Evolutionary conservation across 176 grass and related monocot genomes (phyloP).

Genomic region (Pontederia paniculata): DNA sequence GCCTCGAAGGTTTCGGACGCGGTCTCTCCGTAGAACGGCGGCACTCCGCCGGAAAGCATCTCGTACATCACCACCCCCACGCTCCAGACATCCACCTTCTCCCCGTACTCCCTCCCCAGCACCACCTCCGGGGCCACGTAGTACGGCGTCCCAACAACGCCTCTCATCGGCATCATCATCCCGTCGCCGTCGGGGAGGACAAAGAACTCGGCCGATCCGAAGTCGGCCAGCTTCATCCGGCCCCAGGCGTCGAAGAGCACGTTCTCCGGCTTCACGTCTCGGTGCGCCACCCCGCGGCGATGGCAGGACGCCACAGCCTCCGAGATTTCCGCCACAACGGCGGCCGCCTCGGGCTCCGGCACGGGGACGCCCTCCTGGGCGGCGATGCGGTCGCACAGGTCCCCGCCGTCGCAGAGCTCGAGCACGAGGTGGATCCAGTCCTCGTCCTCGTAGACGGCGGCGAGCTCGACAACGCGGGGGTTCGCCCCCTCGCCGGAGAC

Average conservation of each 20-base stretch:
- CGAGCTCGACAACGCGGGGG: slow-evolving; percentile 41
- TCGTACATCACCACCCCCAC: slow-evolving; percentile 55
- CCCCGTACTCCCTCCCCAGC: slow-evolving; percentile 39
- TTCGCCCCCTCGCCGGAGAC: slow-evolving; percentile 31
- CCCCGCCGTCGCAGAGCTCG: slow-evolving; percentile 44
- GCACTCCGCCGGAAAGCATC: slow-evolving; percentile 47
- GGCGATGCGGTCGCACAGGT: slow-evolving; percentile 24
- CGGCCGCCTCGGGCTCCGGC: slow-evolving; percentile 37
- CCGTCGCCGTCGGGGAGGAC: slow-evolving; percentile 5
- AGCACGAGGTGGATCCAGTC: slow-evolving; percentile 57
- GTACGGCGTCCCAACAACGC: slow-evolving; percentile 65
- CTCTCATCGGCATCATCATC: slow-evolving; percentile 12
- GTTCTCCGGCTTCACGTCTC: slow-evolving; percentile 88
- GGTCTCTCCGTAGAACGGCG: slow-evolving; percentile 69
- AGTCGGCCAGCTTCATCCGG: slow-evolving; percentile 35
- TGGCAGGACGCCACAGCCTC: slow-evolving; percentile 53
- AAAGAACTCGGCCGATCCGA: slow-evolving; percentile 54
- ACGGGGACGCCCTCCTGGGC: slow-evolving; percentile 36
- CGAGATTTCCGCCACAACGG: slow-evolving; percentile 33
- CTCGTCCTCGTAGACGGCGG: slow-evolving; percentile 37
- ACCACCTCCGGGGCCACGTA: slow-evolving; percentile 86
- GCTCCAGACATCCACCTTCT: slow-evolving; percentile 83
- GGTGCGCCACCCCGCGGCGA: slow-evolving; percentile 49
- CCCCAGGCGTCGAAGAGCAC: slow-evolving; percentile 38
- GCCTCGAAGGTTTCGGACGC: slow-evolving; percentile 40